A percentile compares a stretch with the other conserved stretches of the same genome.
These are phyloP conservation scores for Thalassiosira exigua DNA, from an alignment of 352 stramenopile genomes.

Conservation along the genomic window DNA sequence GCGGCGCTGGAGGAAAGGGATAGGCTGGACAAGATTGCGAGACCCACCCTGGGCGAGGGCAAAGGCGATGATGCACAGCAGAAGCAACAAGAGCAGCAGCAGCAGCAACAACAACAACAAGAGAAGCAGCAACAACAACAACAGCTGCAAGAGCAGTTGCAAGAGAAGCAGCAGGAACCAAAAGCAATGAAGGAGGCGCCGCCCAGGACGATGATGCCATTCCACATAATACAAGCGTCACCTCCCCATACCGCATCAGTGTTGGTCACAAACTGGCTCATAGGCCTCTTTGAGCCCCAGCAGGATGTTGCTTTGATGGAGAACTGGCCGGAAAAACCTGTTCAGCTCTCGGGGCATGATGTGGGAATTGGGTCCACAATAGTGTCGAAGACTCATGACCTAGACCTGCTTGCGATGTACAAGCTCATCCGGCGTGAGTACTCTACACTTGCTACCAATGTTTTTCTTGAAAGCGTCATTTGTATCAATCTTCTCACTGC, in stretches of 20 bases:
- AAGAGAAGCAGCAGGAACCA: not conserved
- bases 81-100: not conserved
- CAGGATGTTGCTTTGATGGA: conserved; percentile 46
- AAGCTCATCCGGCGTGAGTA: conserved; percentile 42
- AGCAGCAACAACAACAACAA: not conserved
- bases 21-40: not conserved
- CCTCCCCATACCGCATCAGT: conserved; percentile 20
- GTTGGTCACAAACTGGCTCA: conserved; percentile 52
- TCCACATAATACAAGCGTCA: conserved; percentile 65
- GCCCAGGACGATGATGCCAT: conserved; percentile 9
- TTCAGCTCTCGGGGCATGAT: conserved; percentile 29
- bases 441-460: not conserved
- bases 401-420: conserved; percentile 51
- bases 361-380: conserved; percentile 44
- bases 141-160: not conserved
- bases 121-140: conserved; percentile 3
- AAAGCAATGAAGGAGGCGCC: not conserved
- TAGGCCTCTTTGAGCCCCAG: conserved; percentile 57
- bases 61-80: not conserved
- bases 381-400: conserved; percentile 51
- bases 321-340: conserved; percentile 37
- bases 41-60: not conserved
- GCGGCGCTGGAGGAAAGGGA: conserved; percentile 18
- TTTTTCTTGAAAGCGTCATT: not conserved
- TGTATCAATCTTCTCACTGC: too few relatives aligned